A percentile compares a stretch with the other conserved stretches of the same genome.
Evolutionary conservation across 768 basidiomycete genomes (phyloP).

Genomic region (Ramaria rubella): DNA sequence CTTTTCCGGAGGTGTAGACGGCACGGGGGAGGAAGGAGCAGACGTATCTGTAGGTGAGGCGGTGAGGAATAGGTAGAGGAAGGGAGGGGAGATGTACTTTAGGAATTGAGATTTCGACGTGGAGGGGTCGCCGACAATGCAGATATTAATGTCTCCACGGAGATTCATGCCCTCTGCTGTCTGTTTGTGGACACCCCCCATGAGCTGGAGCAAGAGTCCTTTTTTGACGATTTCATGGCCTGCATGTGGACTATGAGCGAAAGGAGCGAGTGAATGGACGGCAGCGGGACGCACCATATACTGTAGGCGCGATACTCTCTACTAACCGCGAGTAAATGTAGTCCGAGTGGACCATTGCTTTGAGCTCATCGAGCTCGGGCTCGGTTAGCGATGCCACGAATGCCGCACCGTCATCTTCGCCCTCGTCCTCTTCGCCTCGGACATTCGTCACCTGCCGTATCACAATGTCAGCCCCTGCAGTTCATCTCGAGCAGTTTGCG

Average conservation of each 20-base stretch:
- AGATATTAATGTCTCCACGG: conserved; percentile 98
- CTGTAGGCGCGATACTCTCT: conserved; percentile 92
- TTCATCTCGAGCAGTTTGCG: too few relatives aligned
- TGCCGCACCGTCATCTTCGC: conserved; percentile 70
- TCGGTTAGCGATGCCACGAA: conserved; percentile 87
- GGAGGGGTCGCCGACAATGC: conserved; percentile 94
- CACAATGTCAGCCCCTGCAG: conserved; percentile 20
- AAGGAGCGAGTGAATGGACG: not conserved
- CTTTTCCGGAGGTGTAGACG: conserved; percentile 99
- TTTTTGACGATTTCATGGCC: conserved; percentile 99
- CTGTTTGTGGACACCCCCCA: conserved; percentile 98
- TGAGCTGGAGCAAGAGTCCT: conserved; percentile 88
- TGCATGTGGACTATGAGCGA: conserved; percentile 5
- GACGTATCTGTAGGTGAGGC: conserved; percentile 61
- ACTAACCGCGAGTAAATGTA: conserved; percentile 94
- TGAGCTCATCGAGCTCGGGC: conserved; percentile 92
- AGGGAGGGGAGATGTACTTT: conserved; percentile 54
- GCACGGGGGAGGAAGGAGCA: conserved; percentile 97
- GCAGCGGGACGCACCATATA: conserved; percentile 51
- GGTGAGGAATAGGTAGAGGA: not conserved
- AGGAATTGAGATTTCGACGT: conserved; percentile 99
- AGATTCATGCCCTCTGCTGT: conserved; percentile 95
- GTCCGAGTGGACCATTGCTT: conserved; percentile 87
- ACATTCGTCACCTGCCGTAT: conserved; percentile 79
- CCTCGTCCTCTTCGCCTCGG: conserved; percentile 79